Conservation (phyloP, 139 green algal species). For the Ulvella scutata region DNA sequence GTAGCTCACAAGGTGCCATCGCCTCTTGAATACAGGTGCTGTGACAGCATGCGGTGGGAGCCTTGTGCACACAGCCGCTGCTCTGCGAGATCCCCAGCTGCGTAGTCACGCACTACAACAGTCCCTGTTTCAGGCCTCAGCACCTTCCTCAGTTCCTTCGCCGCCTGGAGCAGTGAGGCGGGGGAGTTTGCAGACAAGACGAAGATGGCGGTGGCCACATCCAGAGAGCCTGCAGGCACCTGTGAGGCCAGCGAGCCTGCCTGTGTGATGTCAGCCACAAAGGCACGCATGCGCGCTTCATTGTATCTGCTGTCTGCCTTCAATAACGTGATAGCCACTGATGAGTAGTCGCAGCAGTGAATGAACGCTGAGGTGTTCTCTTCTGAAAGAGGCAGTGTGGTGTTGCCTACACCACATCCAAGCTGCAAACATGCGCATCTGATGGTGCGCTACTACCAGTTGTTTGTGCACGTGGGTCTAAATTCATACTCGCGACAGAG, state of each 20-base stretch:
- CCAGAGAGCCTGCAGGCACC: not conserved
- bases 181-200: not conserved
- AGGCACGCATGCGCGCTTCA: not conserved
- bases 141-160: not conserved
- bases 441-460: not conserved
- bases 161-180: not conserved
- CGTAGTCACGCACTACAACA: not conserved
- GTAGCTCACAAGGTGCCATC: not conserved
- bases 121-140: not conserved
- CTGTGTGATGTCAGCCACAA: not conserved
- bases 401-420: not conserved
- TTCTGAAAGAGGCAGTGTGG: not conserved
- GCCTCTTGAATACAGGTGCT: not conserved
- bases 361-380: not conserved
- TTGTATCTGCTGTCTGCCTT: not conserved
- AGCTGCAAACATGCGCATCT: not conserved
- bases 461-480: not conserved
- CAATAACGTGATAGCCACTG: not conserved
- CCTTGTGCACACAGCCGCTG: not conserved
- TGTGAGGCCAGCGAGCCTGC: not conserved
- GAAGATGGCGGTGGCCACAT: not conserved
- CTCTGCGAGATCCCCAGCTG: not conserved
- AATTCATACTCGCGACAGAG: not conserved
- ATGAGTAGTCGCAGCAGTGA: not conserved
- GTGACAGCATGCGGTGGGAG: not conserved